These are phyloP conservation scores for Rhizopogon vinicolor DNA, from an alignment of 768 basidiomycete genomes.

Conservation along the genomic window DNA sequence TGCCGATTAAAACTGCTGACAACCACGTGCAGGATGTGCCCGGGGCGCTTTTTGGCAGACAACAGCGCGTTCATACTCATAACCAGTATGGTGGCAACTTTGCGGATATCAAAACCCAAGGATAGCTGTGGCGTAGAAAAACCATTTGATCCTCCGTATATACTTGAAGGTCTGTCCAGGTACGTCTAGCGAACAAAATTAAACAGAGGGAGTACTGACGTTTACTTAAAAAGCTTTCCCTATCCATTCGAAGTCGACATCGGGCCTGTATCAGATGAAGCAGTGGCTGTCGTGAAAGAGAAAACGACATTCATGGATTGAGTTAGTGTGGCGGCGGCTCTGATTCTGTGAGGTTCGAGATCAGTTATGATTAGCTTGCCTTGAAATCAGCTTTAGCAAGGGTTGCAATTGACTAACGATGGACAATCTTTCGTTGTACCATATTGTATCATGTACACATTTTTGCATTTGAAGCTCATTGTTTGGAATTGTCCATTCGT, in stretches of 20 bases:
- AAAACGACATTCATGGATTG: not conserved
- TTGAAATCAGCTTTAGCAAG: no score
- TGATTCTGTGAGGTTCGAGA: not conserved
- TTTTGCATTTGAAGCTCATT: no score
- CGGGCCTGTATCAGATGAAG: slow-evolving; percentile 7
- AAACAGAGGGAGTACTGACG: not conserved
- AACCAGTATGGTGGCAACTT: not conserved
- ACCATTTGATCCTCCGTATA: not conserved
- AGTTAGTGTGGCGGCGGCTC: not conserved
- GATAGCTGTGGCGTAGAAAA: not conserved
- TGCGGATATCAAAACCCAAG: not conserved
- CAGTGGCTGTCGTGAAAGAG: slow-evolving; percentile 6
- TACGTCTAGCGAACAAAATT: not conserved
- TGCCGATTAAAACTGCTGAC: not conserved
- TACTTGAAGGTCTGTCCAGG: not conserved
- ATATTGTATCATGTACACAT: no score
- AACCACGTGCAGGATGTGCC: not conserved
- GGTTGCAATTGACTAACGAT: no score
- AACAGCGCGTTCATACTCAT: slow-evolving; percentile 1
- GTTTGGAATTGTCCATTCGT: no score
- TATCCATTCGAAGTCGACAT: slow-evolving; percentile 7
- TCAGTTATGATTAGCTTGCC: not conserved
- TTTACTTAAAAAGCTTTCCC: slow-evolving; percentile 3
- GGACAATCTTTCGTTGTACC: no score
- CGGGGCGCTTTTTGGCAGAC: slow-evolving; percentile 1